Evolutionary conservation across 2,329 filamentous ascomycete species (phyloP), one percentile per base, ranked within the genome.

Genomic region (Leptographium lundbergii): DNA sequence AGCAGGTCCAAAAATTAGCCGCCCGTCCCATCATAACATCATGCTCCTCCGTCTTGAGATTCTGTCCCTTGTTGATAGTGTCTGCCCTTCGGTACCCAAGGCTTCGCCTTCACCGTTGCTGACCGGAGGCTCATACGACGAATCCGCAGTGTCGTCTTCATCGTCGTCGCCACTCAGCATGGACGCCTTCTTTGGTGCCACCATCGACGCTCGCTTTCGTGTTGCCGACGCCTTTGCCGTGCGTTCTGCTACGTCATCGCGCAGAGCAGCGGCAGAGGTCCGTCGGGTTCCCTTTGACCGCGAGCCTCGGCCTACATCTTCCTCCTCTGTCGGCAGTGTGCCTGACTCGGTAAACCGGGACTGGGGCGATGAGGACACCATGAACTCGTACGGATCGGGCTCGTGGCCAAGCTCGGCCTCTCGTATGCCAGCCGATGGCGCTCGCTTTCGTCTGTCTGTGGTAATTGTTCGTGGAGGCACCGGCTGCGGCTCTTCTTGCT

Each of bases 341-440:
- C 25, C 54, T 4, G 58, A 22, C 24, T 63, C 63, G 42, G 70
- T 56, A 56, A 60, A 54, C 17, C 32, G 60, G n/a, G 54, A 29
- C 25, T 22, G 29, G 17, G 59, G 62, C 1, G 77, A 77, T 6
- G 79, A 77, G 4, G 75, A 75, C 60, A 71, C 73, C 7, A 72
- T 72, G 63, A 84, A 81, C 59, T 83, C 80, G 62, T 84, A 83
- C 7, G 81, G 71, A 63, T 84, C 81, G 17, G 47, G 17, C 22
- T 7, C 47, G 22, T 17, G 27, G 19, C 13, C 48, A 14, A 53
- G 22, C 3, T 32, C n/a, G 19, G 9, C 34, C n/a, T 54, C 32
- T 11, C 19, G 45, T 5, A 19, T 24, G 1, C 51, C 60, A 24
- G 65, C 63, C 0, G 69, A 67, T 2, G 75, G 75, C 14, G 70